Evolutionary conservation across 2,329 filamentous ascomycete genomes (phyloP), one percentile per base, ranked within the genome.

Genomic region (Fusarium sp.): DNA sequence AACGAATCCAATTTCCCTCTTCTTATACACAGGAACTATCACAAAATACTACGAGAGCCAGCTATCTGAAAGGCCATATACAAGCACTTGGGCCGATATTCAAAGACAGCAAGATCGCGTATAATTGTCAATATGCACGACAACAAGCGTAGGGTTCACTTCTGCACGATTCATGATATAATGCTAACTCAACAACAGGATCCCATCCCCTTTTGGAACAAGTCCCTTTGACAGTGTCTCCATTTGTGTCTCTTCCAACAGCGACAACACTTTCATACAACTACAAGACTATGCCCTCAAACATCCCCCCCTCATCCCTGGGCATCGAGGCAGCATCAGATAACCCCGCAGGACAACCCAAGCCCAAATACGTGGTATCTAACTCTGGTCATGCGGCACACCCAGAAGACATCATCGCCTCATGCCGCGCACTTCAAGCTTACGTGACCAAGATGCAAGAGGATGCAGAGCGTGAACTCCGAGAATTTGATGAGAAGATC

Each of bases 201-300:
- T 91, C 94, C 20, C 94, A 98, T 83, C 93, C 92, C 20, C 90
- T 98, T 72, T 90, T 99, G 50, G 93, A 95, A 74, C 96, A 99
- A 84, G 91, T 98, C 44, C 94, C 96, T 35, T 86, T 99, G 61
- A 97, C 94, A 54, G 94, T 98, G 47, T 98, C 95, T 6, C 96
- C 96, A 31, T 98, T 98, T 84, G 90, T 98, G 77, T 93, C 92
- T 67, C 91, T 99, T 36, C 96, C 96, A 15, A 92, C 93, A 35
- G 92, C 95, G 31, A 93, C 95, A 25, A 97, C 95, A 1, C 90
- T 99, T 12, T 95, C 96, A 29, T 98, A 98, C 85, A 97, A 94
- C 75, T 98, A 98, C 88, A 95, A 95, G 80, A 88, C 91, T 15
- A 92, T 98, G 79, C 94, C 95, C 1, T 95, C 94, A 2, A 93